phyloP scores from a whole-genome alignment of 78 protist species.

The Dictyostelium brefeldianum region DNA sequence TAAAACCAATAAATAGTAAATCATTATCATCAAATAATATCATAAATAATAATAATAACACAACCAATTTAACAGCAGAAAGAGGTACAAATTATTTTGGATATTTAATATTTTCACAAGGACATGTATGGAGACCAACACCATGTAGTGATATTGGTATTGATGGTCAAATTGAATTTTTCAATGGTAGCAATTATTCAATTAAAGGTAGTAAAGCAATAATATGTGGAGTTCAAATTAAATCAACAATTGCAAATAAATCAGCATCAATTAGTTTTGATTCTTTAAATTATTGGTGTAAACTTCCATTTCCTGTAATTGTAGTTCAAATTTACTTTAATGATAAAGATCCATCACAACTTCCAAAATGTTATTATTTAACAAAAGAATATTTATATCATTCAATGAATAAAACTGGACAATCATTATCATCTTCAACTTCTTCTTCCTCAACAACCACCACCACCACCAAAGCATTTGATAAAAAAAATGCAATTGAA shows the following conservation, averaged over 20 bases:
- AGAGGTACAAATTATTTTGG: not conserved
- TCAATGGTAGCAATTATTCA: not conserved
- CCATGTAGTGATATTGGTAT: constrained; percentile 1
- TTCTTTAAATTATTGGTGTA: not conserved
- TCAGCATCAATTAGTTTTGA: not conserved
- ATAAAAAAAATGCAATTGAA: not conserved
- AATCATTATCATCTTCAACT: not conserved
- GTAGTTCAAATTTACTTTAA: not conserved
- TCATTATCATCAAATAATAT: not conserved
- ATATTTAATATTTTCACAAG: not conserved
- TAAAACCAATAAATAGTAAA: too few relatives aligned
- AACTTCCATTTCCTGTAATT: not conserved
- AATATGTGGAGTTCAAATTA: not conserved
- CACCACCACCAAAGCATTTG: not conserved
- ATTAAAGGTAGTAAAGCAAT: not conserved
- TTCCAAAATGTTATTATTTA: not conserved
- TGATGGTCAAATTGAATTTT: constrained; percentile 4
- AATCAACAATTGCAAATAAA: not conserved
- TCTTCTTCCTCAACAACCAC: not conserved
- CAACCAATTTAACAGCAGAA: not conserved
- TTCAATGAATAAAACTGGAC: not conserved
- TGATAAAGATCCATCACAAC: not conserved
- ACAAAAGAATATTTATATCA: not conserved
- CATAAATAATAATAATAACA: not conserved
- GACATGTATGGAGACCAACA: not conserved